These are phyloP conservation scores for Macrocybe sp. DNA, from an alignment of 1,284 basidiomycete genomes.

Conservation along the genomic window DNA sequence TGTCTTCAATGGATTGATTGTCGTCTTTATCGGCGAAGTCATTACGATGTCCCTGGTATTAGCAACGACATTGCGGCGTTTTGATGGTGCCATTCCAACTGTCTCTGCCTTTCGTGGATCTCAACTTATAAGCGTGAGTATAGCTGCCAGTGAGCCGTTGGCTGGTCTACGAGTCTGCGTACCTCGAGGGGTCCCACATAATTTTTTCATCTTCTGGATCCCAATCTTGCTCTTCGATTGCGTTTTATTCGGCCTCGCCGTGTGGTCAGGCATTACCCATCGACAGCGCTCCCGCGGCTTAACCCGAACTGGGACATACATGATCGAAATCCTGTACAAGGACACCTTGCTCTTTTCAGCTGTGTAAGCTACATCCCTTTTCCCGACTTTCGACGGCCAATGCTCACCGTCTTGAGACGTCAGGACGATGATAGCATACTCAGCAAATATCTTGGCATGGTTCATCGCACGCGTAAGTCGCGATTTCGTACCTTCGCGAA, in stretches of 20 bases:
- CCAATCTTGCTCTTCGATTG: slow-evolving; percentile 20
- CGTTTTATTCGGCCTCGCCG: slow-evolving; percentile 17
- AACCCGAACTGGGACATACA: slow-evolving; percentile 5
- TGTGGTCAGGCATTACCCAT: slow-evolving; percentile 15
- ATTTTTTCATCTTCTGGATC: slow-evolving; percentile 23
- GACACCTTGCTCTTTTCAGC: slow-evolving; percentile 24
- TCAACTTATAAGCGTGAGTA: neutral
- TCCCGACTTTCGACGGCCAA: neutral
- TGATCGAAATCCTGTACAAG: slow-evolving; percentile 19
- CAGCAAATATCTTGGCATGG: slow-evolving; percentile 19
- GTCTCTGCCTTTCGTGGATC: neutral
- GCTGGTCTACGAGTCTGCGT: slow-evolving; percentile 17
- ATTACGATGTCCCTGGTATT: slow-evolving; percentile 16
- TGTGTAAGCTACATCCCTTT: slow-evolving; percentile 16
- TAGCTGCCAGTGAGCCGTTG: slow-evolving; percentile 7
- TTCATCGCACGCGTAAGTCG: slow-evolving; percentile 17
- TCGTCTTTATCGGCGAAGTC: slow-evolving; percentile 16
- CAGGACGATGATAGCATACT: slow-evolving; percentile 17
- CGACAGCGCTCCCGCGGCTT: slow-evolving; percentile 5
- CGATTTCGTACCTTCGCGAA: neutral
- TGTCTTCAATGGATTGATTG: slow-evolving; percentile 9
- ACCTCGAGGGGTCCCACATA: slow-evolving; percentile 14
- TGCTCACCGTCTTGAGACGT: neutral
- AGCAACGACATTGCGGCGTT: slow-evolving; percentile 7
- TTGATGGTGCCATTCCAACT: slow-evolving; percentile 11